Evolutionary conservation across 176 grass and related monocot genomes (phyloP).

Genomic region (Phoenix roebelenii): DNA sequence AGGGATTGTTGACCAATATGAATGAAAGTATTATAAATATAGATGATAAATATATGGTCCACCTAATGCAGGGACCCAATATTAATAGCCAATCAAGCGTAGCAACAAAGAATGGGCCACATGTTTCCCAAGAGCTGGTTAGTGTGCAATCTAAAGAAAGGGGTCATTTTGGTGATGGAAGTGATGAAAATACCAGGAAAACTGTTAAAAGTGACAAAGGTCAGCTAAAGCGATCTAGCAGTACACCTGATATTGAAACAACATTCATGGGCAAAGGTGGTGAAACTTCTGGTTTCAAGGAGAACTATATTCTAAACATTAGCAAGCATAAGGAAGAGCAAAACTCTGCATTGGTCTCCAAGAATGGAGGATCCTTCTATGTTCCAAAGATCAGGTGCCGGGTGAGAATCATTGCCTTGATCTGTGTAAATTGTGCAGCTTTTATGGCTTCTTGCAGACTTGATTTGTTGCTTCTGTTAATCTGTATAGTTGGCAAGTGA

Average conservation of each 20-base stretch:
- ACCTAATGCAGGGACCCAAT: constrained; percentile 71
- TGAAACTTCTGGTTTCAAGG: constrained; percentile 31
- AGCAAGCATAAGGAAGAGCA: constrained; percentile 43
- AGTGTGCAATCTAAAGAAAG: constrained; percentile 32
- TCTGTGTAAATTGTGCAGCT: no score
- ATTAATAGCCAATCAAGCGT: constrained; percentile 39
- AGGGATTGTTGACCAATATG: constrained; percentile 57
- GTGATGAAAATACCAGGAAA: constrained; percentile 31
- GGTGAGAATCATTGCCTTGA: constrained; percentile 45
- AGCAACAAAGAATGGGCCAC: constrained; percentile 30
- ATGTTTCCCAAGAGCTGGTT: constrained; percentile 33
- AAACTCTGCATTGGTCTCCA: constrained; percentile 27
- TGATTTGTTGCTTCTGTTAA: no score
- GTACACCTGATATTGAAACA: constrained; percentile 82
- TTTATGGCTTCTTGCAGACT: no score
- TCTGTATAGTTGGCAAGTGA: no score
- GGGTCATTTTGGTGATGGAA: constrained; percentile 20
- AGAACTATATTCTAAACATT: constrained; percentile 14
- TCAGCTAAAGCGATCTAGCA: constrained; percentile 76
- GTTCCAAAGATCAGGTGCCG: constrained; percentile 85
- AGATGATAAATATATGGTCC: constrained; percentile 94
- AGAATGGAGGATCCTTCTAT: constrained; percentile 41
- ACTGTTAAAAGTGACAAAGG: constrained; percentile 23
- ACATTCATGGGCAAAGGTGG: constrained; percentile 32
- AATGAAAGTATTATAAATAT: constrained; percentile 64